Evolutionary conservation across 2,329 filamentous ascomycete genomes (phyloP).

Genomic region (Tolypocladium guangdongense): DNA sequence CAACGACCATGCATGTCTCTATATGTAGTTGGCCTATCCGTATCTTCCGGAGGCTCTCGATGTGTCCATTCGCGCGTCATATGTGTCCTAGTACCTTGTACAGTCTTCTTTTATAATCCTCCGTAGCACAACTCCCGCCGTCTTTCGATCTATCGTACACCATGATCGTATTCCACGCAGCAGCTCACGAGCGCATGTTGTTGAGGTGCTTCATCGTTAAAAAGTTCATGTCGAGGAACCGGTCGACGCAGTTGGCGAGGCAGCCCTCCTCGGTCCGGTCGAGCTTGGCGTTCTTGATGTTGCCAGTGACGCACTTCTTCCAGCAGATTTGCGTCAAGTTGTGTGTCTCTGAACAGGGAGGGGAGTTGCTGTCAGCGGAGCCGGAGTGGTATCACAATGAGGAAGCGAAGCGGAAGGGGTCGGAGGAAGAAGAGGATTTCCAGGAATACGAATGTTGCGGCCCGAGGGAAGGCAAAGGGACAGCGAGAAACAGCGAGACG

Average conservation of each 20-base stretch:
- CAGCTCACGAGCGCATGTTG: slow-evolving; percentile 31
- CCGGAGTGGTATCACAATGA: neutral
- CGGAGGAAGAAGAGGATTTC: neutral
- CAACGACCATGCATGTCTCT: neutral
- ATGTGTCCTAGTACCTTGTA: neutral
- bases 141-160: slow-evolving; percentile 1
- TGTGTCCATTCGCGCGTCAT: neutral
- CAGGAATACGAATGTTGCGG: neutral
- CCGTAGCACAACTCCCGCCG: neutral
- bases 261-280: slow-evolving; percentile 73
- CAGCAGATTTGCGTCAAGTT: slow-evolving; percentile 68
- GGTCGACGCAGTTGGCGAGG: slow-evolving; percentile 83
- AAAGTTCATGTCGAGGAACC: slow-evolving; percentile 83
- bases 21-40: neutral
- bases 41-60: neutral
- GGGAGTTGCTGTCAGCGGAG: slow-evolving; percentile 11
- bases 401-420: neutral
- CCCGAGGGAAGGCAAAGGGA: neutral
- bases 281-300: slow-evolving; percentile 60
- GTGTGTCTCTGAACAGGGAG: slow-evolving; percentile 34
- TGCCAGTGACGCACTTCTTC: slow-evolving; percentile 78
- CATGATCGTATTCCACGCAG: neutral
- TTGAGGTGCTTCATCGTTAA: slow-evolving; percentile 80
- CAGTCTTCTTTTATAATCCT: neutral
- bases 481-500: neutral